These are phyloP conservation scores for Yamadazyma akitaensis DNA, from an alignment of 805 yeast genomes.

Conservation along the genomic window DNA sequence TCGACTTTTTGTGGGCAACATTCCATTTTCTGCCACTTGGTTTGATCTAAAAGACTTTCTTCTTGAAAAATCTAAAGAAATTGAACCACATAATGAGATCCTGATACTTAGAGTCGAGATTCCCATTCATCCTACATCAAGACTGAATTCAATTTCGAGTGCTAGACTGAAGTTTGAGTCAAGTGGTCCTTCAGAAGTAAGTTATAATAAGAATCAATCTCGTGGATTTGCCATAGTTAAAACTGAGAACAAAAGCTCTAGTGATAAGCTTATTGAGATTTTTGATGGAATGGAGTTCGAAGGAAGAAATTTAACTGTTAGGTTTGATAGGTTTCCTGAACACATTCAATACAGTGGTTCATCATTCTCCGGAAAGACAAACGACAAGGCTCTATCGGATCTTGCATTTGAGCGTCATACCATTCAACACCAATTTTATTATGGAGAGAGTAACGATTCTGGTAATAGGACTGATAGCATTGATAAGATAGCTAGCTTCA, in stretches of 20 bases:
- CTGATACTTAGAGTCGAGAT: constrained; percentile 37
- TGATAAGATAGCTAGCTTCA: not conserved
- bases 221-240: constrained; percentile 68
- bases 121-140: constrained; percentile 31
- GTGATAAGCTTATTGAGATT: constrained; percentile 44
- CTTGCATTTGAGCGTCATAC: constrained; percentile 32
- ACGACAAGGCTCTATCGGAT: constrained; percentile 17
- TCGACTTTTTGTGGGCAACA: constrained; percentile 53
- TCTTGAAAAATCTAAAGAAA: constrained; percentile 19
- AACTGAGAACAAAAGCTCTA: constrained; percentile 44
- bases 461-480: not conserved
- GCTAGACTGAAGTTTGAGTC: not conserved
- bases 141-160: not conserved
- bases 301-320: constrained; percentile 58
- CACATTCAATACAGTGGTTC: constrained; percentile 29
- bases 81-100: constrained; percentile 25
- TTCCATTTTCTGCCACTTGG: constrained; percentile 47
- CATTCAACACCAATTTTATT: constrained; percentile 30
- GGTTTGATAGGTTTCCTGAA: constrained; percentile 55
- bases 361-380: constrained; percentile 13
- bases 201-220: constrained; percentile 12
- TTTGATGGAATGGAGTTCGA: constrained; percentile 55
- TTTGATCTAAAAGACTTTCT: constrained; percentile 28
- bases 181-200: not conserved
- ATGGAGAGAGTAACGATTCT: constrained; percentile 14